Evolutionary conservation across 2,329 filamentous ascomycete species (phyloP), one percentile per base, ranked within the genome.

Genomic region (Parastagonospora nodorum): DNA sequence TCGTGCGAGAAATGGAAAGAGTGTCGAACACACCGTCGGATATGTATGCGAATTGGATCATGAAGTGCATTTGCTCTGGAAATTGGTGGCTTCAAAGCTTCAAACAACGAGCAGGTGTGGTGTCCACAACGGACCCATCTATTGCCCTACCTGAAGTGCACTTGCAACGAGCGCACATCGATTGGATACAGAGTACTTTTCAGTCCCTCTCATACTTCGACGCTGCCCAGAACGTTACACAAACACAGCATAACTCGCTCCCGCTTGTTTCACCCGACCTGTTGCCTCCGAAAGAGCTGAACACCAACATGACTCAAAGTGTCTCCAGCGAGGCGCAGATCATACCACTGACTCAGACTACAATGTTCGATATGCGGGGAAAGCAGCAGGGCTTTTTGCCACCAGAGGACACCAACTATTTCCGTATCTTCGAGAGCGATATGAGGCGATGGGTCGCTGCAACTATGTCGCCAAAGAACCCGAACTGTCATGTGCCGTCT

Each of bases 391-490:
- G 37, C 1, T 24, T 59, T 5, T 16, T 37, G 19, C 35, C 35
- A 16, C 58, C 54, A 0, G 57, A 56, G 15, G 56, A 63, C 14
- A 51, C 55, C 5, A 60, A 60, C 15, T 63, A 60, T 45, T 60
- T 55, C 45, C 53, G 41, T 29, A 41, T 53, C 16, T 60, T 63
- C 27, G 60, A 61, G 12, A 51, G 51, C 29, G 62, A 66, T 11
- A 53, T 67, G 39, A 40, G 50, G 12, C 53, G 63, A 8, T 68
- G 63, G 60, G 62, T 58, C 1, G 62, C 63, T 9, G 56, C 58
- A 2, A 67, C 62, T 3, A 50, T 65, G 52, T 63, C 64, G 32
- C 51, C 61, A 10, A 56, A 61, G 44, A 58, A 66, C 30, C 48
- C 66, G 8, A 58, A 63, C 27, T 52, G 54, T 29, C 48, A 64